A percentile compares a stretch with the other conserved stretches of the same genome.
Conservation (phyloP, 441 rosid genomes). For the Melastoma candidum region DNA sequence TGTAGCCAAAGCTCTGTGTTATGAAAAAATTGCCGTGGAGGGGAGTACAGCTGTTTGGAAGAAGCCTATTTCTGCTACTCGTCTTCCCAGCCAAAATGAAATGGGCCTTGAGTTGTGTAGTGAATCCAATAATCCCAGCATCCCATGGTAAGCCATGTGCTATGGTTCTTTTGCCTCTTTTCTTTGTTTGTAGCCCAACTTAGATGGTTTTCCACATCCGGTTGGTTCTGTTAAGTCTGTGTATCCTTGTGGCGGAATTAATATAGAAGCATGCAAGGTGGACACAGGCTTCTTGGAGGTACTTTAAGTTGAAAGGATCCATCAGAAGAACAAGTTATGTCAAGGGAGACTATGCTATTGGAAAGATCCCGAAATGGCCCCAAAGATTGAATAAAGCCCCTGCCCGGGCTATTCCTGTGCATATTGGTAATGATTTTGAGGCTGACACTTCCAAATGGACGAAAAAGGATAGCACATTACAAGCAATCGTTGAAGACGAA, state of each 20-base stretch:
- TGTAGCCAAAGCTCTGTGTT: conserved; percentile 83
- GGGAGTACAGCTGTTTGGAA: conserved; percentile 97
- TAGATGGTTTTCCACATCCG: too few relatives aligned
- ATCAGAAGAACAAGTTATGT: conserved; percentile 47
- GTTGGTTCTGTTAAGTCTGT: too few relatives aligned
- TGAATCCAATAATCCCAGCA: conserved; percentile 59
- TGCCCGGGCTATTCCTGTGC: conserved; percentile 54
- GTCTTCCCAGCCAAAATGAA: conserved; percentile 72
- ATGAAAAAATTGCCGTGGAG: conserved; percentile 85
- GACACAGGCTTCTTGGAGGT: conserved; percentile 35
- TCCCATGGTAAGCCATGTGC: conserved; percentile 49
- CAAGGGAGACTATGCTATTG: conserved; percentile 56
- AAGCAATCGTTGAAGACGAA: conserved; percentile 54
- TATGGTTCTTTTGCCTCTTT: too few relatives aligned
- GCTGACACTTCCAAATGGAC: conserved; percentile 86
- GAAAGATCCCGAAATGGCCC: conserved; percentile 68
- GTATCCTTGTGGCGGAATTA: too few relatives aligned
- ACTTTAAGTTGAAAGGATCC: conserved; percentile 64
- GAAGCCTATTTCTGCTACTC: conserved; percentile 73
- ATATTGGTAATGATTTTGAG: conserved; percentile 80
- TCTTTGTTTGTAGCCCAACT: too few relatives aligned
- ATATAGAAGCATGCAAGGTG: too few relatives aligned
- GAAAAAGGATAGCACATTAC: conserved; percentile 74
- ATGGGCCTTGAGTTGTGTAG: conserved; percentile 77
- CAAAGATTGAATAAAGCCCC: conserved; percentile 63